These are phyloP conservation scores for Exophiala dermatitidis DNA, from an alignment of 2,329 filamentous ascomycete species.

Conservation along the genomic window DNA sequence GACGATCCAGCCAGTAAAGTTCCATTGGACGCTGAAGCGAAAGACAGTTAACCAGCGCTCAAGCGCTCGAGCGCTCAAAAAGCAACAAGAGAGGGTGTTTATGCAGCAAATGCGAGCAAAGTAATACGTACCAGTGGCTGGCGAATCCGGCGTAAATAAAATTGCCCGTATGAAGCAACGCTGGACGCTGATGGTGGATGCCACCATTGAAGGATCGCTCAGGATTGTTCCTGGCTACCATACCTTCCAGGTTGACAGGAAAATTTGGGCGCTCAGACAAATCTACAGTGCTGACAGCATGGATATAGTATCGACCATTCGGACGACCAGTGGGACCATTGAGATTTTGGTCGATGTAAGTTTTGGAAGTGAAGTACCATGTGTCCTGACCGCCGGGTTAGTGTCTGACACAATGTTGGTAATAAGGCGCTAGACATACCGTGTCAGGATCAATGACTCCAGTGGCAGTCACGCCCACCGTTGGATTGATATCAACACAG, in stretches of 20 bases:
- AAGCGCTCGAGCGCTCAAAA: not conserved
- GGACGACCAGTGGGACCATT: constrained; percentile 29
- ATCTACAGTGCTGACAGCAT: constrained; percentile 37
- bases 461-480: constrained; percentile 44
- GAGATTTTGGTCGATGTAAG: constrained; percentile 40
- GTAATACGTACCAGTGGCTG: constrained; percentile 40
- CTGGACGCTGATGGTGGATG: constrained; percentile 47
- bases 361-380: constrained; percentile 46
- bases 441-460: constrained; percentile 47
- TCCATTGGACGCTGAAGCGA: constrained; percentile 40
- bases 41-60: not conserved
- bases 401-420: not conserved
- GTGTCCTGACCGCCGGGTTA: constrained; percentile 31
- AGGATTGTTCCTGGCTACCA: constrained; percentile 42
- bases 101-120: not conserved
- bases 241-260: constrained; percentile 45
- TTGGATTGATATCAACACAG: constrained; percentile 45
- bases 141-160: constrained; percentile 49
- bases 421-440: not conserved
- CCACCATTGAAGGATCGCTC: constrained; percentile 48
- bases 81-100: too few species aligned
- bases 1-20: constrained; percentile 50
- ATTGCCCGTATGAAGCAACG: constrained; percentile 41
- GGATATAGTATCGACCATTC: constrained; percentile 38
- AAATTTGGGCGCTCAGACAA: constrained; percentile 39